Percentiles rank a stretch among this genome's conserved stretches.
Conservation (phyloP, 1,284 basidiomycete genomes). For the Clitocybe nebularis region DNA sequence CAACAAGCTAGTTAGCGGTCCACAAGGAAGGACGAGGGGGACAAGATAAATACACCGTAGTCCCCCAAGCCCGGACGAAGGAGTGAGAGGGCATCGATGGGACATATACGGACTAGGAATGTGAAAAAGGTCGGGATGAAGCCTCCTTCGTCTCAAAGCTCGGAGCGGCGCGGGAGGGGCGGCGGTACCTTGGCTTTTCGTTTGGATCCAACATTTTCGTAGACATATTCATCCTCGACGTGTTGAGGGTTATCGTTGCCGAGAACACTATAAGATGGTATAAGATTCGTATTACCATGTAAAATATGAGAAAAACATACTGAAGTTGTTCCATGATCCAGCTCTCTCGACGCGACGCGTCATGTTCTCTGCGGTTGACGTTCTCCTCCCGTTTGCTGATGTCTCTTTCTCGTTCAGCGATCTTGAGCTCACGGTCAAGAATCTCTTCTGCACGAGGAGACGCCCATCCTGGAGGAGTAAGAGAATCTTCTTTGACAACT, state of each 20-base stretch:
- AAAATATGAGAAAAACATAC: conserved; percentile 40
- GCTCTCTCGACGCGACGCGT: conserved; percentile 74
- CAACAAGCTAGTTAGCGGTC: conserved; percentile 40
- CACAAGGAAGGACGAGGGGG: conserved; percentile 63
- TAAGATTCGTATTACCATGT: conserved; percentile 13
- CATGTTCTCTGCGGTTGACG: conserved; percentile 78
- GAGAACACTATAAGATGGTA: conserved; percentile 45
- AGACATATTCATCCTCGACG: conserved; percentile 76
- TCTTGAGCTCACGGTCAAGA: conserved; percentile 76
- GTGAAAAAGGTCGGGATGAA: conserved; percentile 37
- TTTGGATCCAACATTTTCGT: conserved; percentile 62
- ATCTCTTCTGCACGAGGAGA: conserved; percentile 71
- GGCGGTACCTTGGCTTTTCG: conserved; percentile 86
- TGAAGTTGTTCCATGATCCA: conserved; percentile 89
- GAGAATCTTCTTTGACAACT: conserved; percentile 73
- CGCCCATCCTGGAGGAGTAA: conserved; percentile 71
- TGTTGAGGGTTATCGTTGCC: conserved; percentile 61
- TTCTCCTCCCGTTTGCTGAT: conserved; percentile 78
- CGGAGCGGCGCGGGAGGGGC: conserved; percentile 75
- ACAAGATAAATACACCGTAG: conserved; percentile 65
- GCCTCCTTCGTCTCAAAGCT: conserved; percentile 90
- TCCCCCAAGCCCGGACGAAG: conserved; percentile 86
- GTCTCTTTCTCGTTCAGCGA: conserved; percentile 77
- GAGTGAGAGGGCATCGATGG: conserved; percentile 54
- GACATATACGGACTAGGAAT: conserved; percentile 67